Conservation (phyloP, 202 grass and related monocot species). For the Brachypodium distachyon region DNA sequence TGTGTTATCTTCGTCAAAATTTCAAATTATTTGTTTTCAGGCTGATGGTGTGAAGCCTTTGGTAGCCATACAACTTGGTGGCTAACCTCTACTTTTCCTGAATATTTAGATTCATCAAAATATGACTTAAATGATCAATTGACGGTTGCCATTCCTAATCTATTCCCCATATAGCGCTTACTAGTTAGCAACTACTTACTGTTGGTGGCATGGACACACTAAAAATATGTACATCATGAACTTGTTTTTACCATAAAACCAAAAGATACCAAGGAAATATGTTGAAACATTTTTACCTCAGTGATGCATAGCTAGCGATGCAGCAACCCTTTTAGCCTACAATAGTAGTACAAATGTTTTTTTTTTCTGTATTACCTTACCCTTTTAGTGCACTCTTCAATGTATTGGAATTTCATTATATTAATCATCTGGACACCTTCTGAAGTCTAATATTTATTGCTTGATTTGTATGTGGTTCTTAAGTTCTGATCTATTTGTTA, state of each 20-base stretch:
- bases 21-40: neutral
- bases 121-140: neutral
- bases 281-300: neutral
- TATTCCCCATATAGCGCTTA: neutral
- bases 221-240: neutral
- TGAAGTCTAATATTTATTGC: neutral
- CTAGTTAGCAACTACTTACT: neutral
- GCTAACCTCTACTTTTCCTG: neutral
- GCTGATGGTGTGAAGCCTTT: neutral
- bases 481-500: constrained; percentile 16
- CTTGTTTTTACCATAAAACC: neutral
- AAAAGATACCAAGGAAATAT: neutral
- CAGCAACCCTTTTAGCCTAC: too few species aligned
- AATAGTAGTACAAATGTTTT: too few species aligned
- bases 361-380: too few species aligned
- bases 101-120: neutral
- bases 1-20: neutral
- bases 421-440: neutral
- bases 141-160: neutral
- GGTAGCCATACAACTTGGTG: neutral
- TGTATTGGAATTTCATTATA: neutral
- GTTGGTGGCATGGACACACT: neutral
- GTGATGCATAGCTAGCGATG: neutral
- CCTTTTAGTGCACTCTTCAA: neutral
- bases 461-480: neutral